Conservation (phyloP, 345 rosid genomes). For the Citrus unshiu region DNA sequence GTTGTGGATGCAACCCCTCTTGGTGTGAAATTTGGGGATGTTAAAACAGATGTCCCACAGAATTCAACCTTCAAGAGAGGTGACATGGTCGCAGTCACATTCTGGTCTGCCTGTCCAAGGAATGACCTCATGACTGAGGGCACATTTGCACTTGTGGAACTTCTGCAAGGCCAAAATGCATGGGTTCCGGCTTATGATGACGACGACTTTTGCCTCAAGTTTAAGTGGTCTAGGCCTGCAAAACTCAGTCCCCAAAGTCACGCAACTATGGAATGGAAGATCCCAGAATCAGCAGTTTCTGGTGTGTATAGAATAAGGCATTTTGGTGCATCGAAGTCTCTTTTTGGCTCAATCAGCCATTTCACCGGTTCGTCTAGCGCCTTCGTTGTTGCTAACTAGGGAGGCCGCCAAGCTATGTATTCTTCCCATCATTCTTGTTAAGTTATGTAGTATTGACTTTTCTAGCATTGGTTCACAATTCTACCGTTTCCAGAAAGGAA, state of each 20-base stretch:
- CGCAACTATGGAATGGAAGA: slow-evolving; percentile 71
- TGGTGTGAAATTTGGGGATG: slow-evolving; percentile 65
- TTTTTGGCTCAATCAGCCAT: slow-evolving; percentile 56
- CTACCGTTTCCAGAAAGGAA: not conserved
- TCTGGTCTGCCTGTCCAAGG: slow-evolving; percentile 91
- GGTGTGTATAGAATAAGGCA: slow-evolving; percentile 81
- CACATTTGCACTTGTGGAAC: slow-evolving; percentile 78
- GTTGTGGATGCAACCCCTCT: slow-evolving; percentile 60
- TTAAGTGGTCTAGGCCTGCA: slow-evolving; percentile 77
- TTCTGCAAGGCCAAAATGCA: slow-evolving; percentile 42
- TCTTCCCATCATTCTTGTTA: no score
- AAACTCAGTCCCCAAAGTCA: slow-evolving; percentile 61
- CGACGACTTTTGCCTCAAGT: slow-evolving; percentile 76
- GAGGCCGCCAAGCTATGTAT: not conserved
- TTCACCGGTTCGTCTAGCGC: slow-evolving; percentile 83
- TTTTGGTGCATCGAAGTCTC: slow-evolving; percentile 77
- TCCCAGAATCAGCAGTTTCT: slow-evolving; percentile 47
- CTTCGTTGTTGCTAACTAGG: slow-evolving; percentile 51
- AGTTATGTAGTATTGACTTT: not conserved
- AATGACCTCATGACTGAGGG: slow-evolving; percentile 92
- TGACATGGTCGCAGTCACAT: slow-evolving; percentile 50
- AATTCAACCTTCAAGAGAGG: slow-evolving; percentile 65
- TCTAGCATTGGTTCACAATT: not conserved
- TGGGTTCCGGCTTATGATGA: slow-evolving; percentile 84
- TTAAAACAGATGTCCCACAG: slow-evolving; percentile 53